These are phyloP conservation scores for Cercospora nicotianae DNA, from an alignment of 2,329 filamentous ascomycete genomes.

Conservation along the genomic window DNA sequence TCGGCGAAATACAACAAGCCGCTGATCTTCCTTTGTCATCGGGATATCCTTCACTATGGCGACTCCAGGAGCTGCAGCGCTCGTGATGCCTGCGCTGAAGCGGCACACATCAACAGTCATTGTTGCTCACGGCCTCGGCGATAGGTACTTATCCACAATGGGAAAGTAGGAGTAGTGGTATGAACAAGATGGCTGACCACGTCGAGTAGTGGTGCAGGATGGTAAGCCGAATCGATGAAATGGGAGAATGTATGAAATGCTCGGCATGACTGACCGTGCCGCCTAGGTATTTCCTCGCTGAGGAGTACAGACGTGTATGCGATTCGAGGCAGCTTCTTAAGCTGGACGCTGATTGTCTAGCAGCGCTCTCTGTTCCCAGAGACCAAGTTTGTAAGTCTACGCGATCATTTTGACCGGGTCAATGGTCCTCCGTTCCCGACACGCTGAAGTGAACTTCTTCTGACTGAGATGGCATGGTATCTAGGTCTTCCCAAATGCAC, in stretches of 20 bases:
- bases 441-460: not conserved
- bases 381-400: constrained; percentile 61
- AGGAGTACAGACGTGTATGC: constrained; percentile 77
- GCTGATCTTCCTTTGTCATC: not conserved
- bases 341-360: not conserved
- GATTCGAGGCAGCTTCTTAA: constrained; percentile 38
- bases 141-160: constrained; percentile 51
- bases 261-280: not conserved
- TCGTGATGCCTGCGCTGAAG: constrained; percentile 75
- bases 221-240: constrained; percentile 51
- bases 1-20: not conserved
- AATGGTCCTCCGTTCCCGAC: not conserved
- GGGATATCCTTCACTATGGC: not conserved
- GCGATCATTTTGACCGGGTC: not conserved
- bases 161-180: constrained; percentile 4
- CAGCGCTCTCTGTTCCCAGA: constrained; percentile 66
- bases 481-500: constrained; percentile 81
- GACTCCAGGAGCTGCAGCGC: constrained; percentile 51
- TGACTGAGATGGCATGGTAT: constrained; percentile 41
- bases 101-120: constrained; percentile 94
- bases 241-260: not conserved
- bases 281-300: constrained; percentile 69
- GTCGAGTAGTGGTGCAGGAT: constrained; percentile 61
- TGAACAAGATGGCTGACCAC: constrained; percentile 16
- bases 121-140: constrained; percentile 88